phyloP scores from a whole-genome alignment of 768 basidiomycete species.

The Collybiopsis luxurians region DNA sequence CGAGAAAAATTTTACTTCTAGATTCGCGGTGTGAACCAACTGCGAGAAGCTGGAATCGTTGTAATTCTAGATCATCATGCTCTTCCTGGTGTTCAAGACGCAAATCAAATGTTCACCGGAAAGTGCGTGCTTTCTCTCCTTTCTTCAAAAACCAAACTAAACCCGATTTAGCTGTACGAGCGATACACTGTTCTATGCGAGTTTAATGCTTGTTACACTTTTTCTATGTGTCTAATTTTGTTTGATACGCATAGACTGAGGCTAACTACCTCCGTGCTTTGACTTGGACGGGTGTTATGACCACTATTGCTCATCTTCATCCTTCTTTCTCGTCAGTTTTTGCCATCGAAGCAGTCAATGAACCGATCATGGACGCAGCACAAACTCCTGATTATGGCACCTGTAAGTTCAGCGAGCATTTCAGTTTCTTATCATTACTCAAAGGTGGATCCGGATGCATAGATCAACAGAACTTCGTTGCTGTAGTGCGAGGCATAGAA shows the following conservation, averaged over 20 bases:
- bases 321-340: constrained; percentile 65
- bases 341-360: constrained; percentile 75
- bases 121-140: constrained; percentile 32
- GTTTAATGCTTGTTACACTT: constrained; percentile 16
- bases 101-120: constrained; percentile 67
- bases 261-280: constrained; percentile 77
- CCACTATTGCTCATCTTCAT: constrained; percentile 66
- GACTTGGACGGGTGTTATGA: constrained; percentile 85
- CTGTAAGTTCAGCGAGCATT: constrained; percentile 41
- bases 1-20: constrained; percentile 22
- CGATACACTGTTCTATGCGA: constrained; percentile 72
- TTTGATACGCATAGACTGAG: constrained; percentile 42
- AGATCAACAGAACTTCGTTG: constrained; percentile 74
- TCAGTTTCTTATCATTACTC: not conserved
- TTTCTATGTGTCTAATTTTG: not conserved
- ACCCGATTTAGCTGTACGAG: constrained; percentile 51
- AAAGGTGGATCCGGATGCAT: not conserved
- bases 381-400: constrained; percentile 67
- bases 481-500: constrained; percentile 65
- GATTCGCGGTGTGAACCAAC: constrained; percentile 61
- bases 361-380: constrained; percentile 72
- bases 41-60: constrained; percentile 59
- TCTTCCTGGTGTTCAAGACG: constrained; percentile 63
- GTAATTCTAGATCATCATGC: constrained; percentile 66
- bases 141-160: constrained; percentile 6